Evolutionary conservation across 1,284 basidiomycete species (phyloP), one percentile per base, ranked within the genome.

Genomic region (Coriolopsis trogii): DNA sequence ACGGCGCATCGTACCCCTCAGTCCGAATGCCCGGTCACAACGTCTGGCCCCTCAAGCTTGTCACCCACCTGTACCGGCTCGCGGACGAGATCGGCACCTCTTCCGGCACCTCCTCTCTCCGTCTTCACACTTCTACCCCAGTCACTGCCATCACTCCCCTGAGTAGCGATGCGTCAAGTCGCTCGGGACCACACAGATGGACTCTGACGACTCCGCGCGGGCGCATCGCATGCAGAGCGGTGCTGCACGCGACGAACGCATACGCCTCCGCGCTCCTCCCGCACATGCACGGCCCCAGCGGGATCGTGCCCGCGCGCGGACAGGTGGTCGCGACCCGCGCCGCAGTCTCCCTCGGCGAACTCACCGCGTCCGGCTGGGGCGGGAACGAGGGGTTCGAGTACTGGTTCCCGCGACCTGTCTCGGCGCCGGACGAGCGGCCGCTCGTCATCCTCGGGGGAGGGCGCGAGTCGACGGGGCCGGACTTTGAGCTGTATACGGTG

Each of bases 171-270:
- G 21, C 41, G 6, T 23, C 57, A 9, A 46, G 53, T 10, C 41
- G 52, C n/a, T 25, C 49, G 6, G 36, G 49, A 2, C 16, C 41
- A 2, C 70, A 70, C 15, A 68, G 72, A 9, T 88, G 82, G 82
- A 60, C 63, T 1, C 59, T 88, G 2, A 61, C 67, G 3, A 91
- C 89, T 0, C 78, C 81, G 0, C 78, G 87, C 25, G 89, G 90
- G 3, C 41, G 64, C 0, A 64, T 90, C 26, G 30, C 66, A 2
- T 85, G 87, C 56, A 68, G 76, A 10, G 80, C 81, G 51, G 75
- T 94, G 33, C 68, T 94, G 1, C 90, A 94, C 62, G 89, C 90
- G 0, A 93, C 89, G 4, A 93, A 94, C 59, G 91, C 71, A 0
- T 91, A 93, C 51, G 81, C 84, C 1, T 80, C 82, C 1, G 78